Evolutionary conservation across 495 filamentous ascomycete genomes (phyloP).

Genomic region (Aspergillus diversus): DNA sequence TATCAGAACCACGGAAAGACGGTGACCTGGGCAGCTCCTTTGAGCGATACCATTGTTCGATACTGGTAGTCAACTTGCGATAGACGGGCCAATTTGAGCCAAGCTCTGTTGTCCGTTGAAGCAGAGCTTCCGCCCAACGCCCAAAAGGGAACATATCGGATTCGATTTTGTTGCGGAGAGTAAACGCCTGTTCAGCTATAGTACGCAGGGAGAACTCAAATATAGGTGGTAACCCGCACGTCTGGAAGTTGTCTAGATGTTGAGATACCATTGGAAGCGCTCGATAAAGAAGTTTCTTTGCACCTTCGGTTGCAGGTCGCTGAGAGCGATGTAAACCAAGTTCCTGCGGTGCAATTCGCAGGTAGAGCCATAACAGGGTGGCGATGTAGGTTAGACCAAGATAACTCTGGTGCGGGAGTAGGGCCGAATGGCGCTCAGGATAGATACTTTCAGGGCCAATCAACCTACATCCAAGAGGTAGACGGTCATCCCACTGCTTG

Average conservation of each 20-base stretch:
- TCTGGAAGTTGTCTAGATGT: constrained; percentile 50
- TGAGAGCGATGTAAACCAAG: constrained; percentile 40
- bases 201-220: constrained; percentile 48
- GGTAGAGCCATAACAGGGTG: constrained; percentile 49
- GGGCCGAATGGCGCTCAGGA: constrained; percentile 44
- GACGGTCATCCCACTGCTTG: constrained; percentile 44
- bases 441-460: constrained; percentile 48
- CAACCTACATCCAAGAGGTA: constrained; percentile 47
- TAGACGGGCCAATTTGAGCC: constrained; percentile 44
- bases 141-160: constrained; percentile 42
- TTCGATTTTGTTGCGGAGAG: constrained; percentile 39
- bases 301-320: constrained; percentile 44
- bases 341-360: constrained; percentile 41
- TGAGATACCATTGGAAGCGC: constrained; percentile 48
- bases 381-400: constrained; percentile 50
- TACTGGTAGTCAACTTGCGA: constrained; percentile 34
- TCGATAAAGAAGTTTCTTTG: constrained; percentile 49
- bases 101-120: constrained; percentile 36
- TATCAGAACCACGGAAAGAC: constrained; percentile 15
- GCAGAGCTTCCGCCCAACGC: constrained; percentile 44
- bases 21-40: constrained; percentile 22
- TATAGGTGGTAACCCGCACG: constrained; percentile 51
- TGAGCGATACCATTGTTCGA: constrained; percentile 40
- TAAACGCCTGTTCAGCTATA: constrained; percentile 43
- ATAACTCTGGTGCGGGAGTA: constrained; percentile 56